Conservation (phyloP, 345 rosid genomes). For the Orychophragmus violaceus region DNA sequence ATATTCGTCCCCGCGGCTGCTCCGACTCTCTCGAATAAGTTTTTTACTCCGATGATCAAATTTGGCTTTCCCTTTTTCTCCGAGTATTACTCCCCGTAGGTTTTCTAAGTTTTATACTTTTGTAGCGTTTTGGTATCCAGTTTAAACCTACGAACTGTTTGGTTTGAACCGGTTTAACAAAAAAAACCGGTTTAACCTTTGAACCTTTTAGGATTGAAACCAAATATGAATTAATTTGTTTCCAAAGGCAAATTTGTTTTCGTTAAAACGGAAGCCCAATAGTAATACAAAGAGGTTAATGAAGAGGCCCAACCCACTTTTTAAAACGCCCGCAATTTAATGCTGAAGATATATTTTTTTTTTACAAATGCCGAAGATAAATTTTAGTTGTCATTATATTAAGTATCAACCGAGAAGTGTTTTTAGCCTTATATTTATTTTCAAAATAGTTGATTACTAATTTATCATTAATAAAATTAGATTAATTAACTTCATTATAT, state of each 20-base stretch:
- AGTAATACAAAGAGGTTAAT: no score
- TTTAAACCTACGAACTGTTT: not conserved
- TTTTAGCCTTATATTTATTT: no score
- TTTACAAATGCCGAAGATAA: no score
- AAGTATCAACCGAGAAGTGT: no score
- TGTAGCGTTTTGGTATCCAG: conserved; percentile 5
- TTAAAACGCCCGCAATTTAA: not conserved
- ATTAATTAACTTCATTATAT: no score
- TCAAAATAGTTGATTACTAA: no score
- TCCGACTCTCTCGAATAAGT: not conserved
- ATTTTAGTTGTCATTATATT: no score
- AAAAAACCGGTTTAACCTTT: not conserved
- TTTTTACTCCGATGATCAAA: not conserved
- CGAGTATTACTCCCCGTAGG: not conserved
- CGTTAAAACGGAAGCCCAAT: no score
- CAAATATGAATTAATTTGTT: no score
- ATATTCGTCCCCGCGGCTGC: conserved; percentile 20
- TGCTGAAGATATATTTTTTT: not conserved
- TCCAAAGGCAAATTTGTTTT: no score
- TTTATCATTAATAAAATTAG: no score
- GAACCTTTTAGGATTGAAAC: not conserved
- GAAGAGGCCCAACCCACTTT: no score
- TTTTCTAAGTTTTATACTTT: not conserved
- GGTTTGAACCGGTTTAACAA: conserved; percentile 11
- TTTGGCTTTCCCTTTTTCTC: not conserved